A percentile compares a stretch with the other conserved stretches of the same genome.
Conservation (phyloP, 306 rosid genomes). For the Lotus japonicus region DNA sequence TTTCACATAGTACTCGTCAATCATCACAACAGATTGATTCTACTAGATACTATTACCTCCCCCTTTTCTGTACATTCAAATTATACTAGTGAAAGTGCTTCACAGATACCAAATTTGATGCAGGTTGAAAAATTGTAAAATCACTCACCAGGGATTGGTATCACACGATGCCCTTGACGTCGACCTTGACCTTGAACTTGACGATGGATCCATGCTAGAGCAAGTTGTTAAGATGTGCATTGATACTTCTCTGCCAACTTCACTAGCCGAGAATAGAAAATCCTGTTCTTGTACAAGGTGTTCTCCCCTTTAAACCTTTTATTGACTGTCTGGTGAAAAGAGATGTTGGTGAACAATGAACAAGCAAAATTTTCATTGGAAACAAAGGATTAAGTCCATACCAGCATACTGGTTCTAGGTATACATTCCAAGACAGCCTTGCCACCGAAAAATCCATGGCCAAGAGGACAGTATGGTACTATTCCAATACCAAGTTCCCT, state of each 20-base stretch:
- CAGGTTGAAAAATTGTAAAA: not conserved
- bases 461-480: conserved; percentile 84
- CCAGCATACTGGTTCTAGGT: conserved; percentile 46
- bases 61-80: too few relatives aligned
- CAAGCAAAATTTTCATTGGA: not conserved
- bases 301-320: conserved; percentile 59
- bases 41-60: too few relatives aligned
- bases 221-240: conserved; percentile 50
- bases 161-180: conserved; percentile 58
- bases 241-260: conserved; percentile 49
- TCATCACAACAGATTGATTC: too few relatives aligned
- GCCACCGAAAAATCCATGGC: conserved; percentile 86
- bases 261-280: conserved; percentile 31
- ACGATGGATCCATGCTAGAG: conserved; percentile 62
- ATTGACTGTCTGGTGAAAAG: conserved; percentile 28
- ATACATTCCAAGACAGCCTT: conserved; percentile 52
- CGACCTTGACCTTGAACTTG: too few relatives aligned
- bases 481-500: conserved; percentile 80
- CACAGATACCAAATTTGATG: not conserved
- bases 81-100: not conserved
- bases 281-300: conserved; percentile 55
- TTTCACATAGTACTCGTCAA: too few relatives aligned
- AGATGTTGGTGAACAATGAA: not conserved
- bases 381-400: conserved; percentile 12
- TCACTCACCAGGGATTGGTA: conserved; percentile 64